Evolutionary conservation across 2,329 filamentous ascomycete species (phyloP).

Genomic region (Domatiomyces catenatus): DNA sequence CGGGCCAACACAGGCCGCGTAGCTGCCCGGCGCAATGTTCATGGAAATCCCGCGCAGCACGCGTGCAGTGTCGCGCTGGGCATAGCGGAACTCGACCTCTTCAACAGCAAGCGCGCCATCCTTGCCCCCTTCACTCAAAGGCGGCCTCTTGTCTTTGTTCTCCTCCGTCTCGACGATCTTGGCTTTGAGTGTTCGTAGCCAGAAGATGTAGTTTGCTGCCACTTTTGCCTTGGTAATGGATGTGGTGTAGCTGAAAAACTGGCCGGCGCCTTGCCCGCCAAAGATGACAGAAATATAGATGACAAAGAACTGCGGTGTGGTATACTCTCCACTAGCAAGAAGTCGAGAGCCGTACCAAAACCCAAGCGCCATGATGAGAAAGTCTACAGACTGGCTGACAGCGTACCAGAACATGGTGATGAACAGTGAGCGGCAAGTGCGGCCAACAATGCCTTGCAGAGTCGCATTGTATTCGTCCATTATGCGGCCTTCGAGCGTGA

Average conservation of each 20-base stretch:
- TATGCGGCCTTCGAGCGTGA: constrained; percentile 33
- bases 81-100: constrained; percentile 28
- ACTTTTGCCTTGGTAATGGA: constrained; percentile 37
- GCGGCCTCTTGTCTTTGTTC: constrained; percentile 26
- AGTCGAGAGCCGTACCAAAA: constrained; percentile 49
- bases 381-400: constrained; percentile 21
- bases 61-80: constrained; percentile 16
- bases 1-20: constrained; percentile 40
- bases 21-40: constrained; percentile 33
- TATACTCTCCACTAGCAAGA: constrained; percentile 35
- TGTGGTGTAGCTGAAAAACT: constrained; percentile 23
- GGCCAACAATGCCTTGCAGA: constrained; percentile 14
- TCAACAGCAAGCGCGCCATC: constrained; percentile 30
- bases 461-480: constrained; percentile 20
- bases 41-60: constrained; percentile 21
- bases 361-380: constrained; percentile 19
- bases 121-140: constrained; percentile 10
- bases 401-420: constrained; percentile 21
- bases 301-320: constrained; percentile 26
- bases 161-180: constrained; percentile 29
- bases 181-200: constrained; percentile 30
- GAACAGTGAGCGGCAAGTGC: constrained; percentile 16
- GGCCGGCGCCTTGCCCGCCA: constrained; percentile 19
- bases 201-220: constrained; percentile 37
- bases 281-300: constrained; percentile 32